Conservation (phyloP, 1,284 basidiomycete genomes). For the Sporisorium exsertum region DNA sequence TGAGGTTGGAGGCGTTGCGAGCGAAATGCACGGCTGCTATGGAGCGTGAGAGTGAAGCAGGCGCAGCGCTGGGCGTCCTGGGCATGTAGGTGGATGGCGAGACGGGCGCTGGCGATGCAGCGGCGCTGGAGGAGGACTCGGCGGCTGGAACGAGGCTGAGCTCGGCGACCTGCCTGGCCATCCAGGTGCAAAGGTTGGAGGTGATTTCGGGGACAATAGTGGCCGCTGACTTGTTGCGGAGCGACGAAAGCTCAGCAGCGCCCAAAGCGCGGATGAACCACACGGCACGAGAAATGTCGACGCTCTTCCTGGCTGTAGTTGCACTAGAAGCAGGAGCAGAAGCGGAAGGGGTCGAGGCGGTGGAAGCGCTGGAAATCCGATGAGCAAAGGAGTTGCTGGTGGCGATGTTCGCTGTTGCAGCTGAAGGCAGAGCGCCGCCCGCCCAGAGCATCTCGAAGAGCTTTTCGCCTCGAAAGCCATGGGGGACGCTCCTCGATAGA, state of each 20-base stretch:
- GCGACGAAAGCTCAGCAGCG: constrained; percentile 81
- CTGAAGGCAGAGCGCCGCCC: constrained; percentile 42
- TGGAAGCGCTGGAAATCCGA: constrained; percentile 5
- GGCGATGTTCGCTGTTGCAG: constrained; percentile 8
- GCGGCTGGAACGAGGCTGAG: constrained; percentile 71
- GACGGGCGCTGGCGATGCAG: constrained; percentile 39
- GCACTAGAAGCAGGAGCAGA: constrained; percentile 7
- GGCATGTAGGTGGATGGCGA: constrained; percentile 31
- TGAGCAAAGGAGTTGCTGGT: constrained; percentile 20
- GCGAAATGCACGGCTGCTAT: constrained; percentile 24
- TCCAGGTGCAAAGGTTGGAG: constrained; percentile 83
- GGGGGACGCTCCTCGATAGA: constrained; percentile 87
- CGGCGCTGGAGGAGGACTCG: constrained; percentile 35
- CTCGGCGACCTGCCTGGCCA: constrained; percentile 88
- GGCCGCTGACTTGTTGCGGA: constrained; percentile 62
- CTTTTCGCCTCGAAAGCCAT: constrained; percentile 91
- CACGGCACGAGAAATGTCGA: constrained; percentile 86
- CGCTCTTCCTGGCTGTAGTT: constrained; percentile 75
- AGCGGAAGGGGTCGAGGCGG: constrained; percentile 8
- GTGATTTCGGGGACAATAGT: constrained; percentile 92
- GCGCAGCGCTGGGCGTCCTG: constrained; percentile 22
- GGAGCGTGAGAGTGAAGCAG: constrained; percentile 26
- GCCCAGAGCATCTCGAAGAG: constrained; percentile 87
- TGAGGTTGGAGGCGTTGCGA: constrained; percentile 23
- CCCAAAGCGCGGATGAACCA: constrained; percentile 96